phyloP scores from a whole-genome alignment of 2,329 filamentous ascomycete species.

The Fusarium sp. region DNA sequence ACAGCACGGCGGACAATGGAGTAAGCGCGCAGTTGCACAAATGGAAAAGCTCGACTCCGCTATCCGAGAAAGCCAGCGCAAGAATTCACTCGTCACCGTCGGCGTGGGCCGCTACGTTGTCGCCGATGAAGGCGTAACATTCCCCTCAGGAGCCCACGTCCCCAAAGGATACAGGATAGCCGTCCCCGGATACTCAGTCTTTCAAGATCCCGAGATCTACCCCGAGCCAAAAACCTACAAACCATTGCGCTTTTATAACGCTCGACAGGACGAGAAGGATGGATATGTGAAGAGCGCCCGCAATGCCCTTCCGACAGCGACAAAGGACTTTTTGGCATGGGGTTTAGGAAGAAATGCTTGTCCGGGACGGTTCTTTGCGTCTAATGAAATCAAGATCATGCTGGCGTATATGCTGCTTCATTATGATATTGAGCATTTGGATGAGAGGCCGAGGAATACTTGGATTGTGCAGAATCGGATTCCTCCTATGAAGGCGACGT shows the following conservation, averaged over 20 bases:
- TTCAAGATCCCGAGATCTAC: constrained; percentile 14
- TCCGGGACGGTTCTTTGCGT: constrained; percentile 7
- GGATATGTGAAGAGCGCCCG: constrained; percentile 2
- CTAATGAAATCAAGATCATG: constrained; percentile 13
- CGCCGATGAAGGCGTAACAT: constrained; percentile 2
- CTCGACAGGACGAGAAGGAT: neutral
- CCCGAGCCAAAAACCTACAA: neutral
- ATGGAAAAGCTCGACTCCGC: constrained; percentile 17
- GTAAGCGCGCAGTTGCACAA: neutral
- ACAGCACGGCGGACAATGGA: neutral
- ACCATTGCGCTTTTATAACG: constrained; percentile 9
- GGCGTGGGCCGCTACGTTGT: neutral
- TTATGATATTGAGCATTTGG: constrained; percentile 7
- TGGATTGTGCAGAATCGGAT: constrained; percentile 17
- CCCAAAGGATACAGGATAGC: constrained; percentile 8
- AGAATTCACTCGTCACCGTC: constrained; percentile 3
- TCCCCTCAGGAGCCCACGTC: constrained; percentile 7
- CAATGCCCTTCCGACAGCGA: constrained; percentile 1
- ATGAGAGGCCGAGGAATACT: neutral
- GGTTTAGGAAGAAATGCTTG: constrained; percentile 5
- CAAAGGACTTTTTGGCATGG: constrained; percentile 7
- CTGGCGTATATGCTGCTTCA: neutral
- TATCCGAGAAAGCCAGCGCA: constrained; percentile 22
- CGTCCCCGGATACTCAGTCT: constrained; percentile 5
- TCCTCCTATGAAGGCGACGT: constrained; percentile 7